These are phyloP conservation scores for Neckera pumila DNA, from an alignment of 225 moss, liverwort and hornwort species.

Conservation along the genomic window DNA sequence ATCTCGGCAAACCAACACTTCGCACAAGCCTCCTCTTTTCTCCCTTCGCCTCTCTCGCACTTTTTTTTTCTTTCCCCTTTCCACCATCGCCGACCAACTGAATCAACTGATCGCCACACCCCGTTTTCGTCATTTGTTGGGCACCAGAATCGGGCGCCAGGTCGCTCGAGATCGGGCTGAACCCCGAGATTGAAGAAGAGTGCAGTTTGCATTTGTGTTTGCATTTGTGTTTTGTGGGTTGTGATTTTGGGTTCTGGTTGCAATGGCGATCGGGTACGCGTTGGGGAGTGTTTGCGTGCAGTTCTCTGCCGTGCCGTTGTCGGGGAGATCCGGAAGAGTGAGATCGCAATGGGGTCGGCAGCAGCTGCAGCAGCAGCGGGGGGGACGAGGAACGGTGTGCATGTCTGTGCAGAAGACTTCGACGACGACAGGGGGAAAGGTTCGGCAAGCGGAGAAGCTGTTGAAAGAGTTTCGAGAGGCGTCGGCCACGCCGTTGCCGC, in stretches of 20 bases:
- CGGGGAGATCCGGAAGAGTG: neutral
- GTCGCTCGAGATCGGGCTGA: neutral
- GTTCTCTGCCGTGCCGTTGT: neutral
- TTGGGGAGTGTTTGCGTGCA: slow-evolving; percentile 9
- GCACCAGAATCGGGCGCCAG: neutral
- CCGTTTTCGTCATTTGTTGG: too few species aligned
- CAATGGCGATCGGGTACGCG: slow-evolving; percentile 35
- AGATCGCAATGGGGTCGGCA: slow-evolving; percentile 7
- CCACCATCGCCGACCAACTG: neutral
- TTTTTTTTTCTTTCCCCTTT: neutral
- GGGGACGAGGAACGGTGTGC: neutral
- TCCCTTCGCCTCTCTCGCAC: neutral
- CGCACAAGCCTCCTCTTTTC: too few species aligned
- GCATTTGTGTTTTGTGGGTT: neutral
- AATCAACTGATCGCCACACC: neutral
- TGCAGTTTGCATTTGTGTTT: neutral
- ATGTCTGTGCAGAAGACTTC: slow-evolving; percentile 36
- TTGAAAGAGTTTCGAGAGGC: slow-evolving; percentile 36
- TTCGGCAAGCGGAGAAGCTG: slow-evolving; percentile 19
- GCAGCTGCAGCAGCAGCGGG: neutral
- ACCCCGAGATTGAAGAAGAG: neutral
- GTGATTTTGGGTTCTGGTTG: neutral
- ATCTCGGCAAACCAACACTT: neutral
- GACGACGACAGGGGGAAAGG: neutral
- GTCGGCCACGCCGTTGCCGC: slow-evolving; percentile 59